These are phyloP conservation scores for Thraustotheca clavata DNA, from an alignment of 352 stramenopile species.

Conservation along the genomic window DNA sequence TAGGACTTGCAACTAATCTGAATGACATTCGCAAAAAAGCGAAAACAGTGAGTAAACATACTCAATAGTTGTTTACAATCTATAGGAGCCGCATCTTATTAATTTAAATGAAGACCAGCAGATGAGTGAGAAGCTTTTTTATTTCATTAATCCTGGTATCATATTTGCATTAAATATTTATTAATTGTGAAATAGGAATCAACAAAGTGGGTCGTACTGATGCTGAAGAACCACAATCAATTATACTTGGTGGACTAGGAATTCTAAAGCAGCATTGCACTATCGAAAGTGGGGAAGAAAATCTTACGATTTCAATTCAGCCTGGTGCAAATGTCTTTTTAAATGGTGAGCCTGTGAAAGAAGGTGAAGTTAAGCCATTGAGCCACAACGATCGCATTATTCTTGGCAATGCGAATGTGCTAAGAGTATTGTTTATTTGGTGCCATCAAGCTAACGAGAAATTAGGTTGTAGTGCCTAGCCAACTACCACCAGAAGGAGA, in stretches of 20 bases:
- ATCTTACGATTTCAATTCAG: constrained; percentile 31
- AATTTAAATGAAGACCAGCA: constrained; percentile 85
- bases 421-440: constrained; percentile 31
- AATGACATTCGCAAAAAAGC: constrained; percentile 50
- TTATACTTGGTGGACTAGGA: constrained; percentile 66
- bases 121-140: constrained; percentile 76
- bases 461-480: constrained; percentile 46
- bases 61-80: not conserved
- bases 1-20: constrained; percentile 48
- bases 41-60: constrained; percentile 27
- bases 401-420: constrained; percentile 68
- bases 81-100: constrained; percentile 60
- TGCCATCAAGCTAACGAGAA: not conserved
- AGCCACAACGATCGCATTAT: constrained; percentile 62
- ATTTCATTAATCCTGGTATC: constrained; percentile 47
- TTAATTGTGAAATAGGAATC: constrained; percentile 14
- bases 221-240: constrained; percentile 53
- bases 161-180: too few species aligned
- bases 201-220: constrained; percentile 64
- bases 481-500: constrained; percentile 26
- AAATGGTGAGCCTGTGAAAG: constrained; percentile 48
- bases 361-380: constrained; percentile 30
- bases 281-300: constrained; percentile 25
- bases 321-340: constrained; percentile 52
- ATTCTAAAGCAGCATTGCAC: constrained; percentile 73